These are phyloP conservation scores for Aspergillus sp. DNA, from an alignment of 2,329 filamentous ascomycete species.

Conservation along the genomic window DNA sequence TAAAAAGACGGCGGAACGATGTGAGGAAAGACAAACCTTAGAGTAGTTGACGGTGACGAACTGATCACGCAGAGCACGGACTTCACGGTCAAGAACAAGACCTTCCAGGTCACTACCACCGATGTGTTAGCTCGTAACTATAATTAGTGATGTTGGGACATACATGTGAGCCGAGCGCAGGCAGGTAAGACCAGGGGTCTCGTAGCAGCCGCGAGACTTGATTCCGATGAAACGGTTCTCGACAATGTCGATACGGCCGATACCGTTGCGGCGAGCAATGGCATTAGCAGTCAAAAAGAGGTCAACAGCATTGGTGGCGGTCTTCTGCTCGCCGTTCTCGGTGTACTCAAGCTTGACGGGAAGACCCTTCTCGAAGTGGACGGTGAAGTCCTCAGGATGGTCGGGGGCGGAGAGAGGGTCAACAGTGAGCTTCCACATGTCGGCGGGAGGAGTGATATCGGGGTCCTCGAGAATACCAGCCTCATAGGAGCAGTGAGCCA, in stretches of 20 bases:
- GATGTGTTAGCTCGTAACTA: conserved; percentile 18
- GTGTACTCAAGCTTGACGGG: conserved; percentile 67
- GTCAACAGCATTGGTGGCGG: conserved; percentile 67
- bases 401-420: conserved; percentile 73
- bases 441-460: conserved; percentile 66
- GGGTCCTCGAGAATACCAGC: conserved; percentile 65
- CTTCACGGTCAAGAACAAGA: conserved; percentile 69
- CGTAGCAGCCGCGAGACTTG: conserved; percentile 82
- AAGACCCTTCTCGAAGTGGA: conserved; percentile 76
- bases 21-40: conserved; percentile 52
- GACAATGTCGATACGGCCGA: conserved; percentile 82
- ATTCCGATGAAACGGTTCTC: conserved; percentile 81
- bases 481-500: conserved; percentile 75
- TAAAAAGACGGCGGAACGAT: background rate
- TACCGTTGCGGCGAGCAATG: conserved; percentile 72
- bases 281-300: conserved; percentile 74
- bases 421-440: conserved; percentile 75
- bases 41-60: conserved; percentile 70
- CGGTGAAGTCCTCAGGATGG: conserved; percentile 70
- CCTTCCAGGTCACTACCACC: conserved; percentile 41
- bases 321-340: conserved; percentile 56
- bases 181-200: conserved; percentile 49
- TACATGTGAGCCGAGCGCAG: conserved; percentile 44
- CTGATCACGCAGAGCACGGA: conserved; percentile 71
- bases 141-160: background rate